Percentiles rank a stretch among this genome's conserved stretches.
phyloP scores from a whole-genome alignment of 2,329 filamentous ascomycete genomes.

The Phialophora macrospora region DNA sequence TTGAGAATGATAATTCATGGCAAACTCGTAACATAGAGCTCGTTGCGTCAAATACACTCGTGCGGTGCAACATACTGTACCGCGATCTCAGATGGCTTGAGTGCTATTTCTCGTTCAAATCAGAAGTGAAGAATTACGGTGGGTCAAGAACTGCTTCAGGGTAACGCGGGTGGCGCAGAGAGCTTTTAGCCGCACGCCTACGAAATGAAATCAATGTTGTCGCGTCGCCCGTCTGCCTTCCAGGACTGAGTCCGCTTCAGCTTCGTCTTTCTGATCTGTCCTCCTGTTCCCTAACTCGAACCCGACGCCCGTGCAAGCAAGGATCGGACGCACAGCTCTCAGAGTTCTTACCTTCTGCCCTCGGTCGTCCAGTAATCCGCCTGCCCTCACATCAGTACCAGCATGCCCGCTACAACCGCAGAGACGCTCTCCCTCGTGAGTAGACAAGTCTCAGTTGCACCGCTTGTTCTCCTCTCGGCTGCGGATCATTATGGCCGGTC shows the following conservation, averaged over 20 bases:
- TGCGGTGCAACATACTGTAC: not conserved
- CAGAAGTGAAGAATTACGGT: not conserved
- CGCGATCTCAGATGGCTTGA: not conserved
- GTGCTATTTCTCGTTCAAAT: not conserved
- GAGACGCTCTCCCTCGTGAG: slow-evolving; percentile 95
- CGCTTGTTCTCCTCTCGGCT: slow-evolving; percentile 93
- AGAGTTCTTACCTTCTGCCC: not conserved
- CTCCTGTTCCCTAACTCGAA: not conserved
- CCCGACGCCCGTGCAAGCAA: too few species aligned
- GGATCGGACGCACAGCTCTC: too few species aligned
- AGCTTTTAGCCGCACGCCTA: not conserved
- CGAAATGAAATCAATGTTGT: not conserved
- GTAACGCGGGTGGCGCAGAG: not conserved
- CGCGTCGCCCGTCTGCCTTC: slow-evolving; percentile 13
- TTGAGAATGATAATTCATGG: not conserved
- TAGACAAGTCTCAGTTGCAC: slow-evolving; percentile 94
- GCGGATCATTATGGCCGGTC: slow-evolving; percentile 98
- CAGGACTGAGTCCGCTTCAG: not conserved
- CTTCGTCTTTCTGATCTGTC: not conserved
- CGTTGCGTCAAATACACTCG: not conserved
- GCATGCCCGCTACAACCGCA: slow-evolving; percentile 94
- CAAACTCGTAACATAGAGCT: not conserved
- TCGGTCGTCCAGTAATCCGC: not conserved
- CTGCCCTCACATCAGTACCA: slow-evolving; percentile 41
- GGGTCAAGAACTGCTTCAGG: not conserved